phyloP scores from a whole-genome alignment of 2,329 filamentous ascomycete species.

The Cladobotryum protrusum region DNA sequence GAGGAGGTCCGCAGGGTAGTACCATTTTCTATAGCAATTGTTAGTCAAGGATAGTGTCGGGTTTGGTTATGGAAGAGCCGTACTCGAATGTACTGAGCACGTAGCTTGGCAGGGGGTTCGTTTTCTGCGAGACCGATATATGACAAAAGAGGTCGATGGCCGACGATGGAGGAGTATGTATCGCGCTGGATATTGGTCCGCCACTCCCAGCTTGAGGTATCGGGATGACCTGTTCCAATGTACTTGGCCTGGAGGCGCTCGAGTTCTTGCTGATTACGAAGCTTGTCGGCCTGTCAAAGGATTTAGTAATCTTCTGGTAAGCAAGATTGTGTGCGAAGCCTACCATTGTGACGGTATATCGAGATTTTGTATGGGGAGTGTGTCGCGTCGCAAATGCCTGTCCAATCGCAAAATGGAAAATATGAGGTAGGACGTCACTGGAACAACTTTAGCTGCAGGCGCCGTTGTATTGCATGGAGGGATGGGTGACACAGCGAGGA shows the following conservation, averaged over 20 bases:
- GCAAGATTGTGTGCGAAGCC: not conserved
- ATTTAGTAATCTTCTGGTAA: no score
- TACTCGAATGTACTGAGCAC: slow-evolving; percentile 72
- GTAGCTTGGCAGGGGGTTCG: slow-evolving; percentile 72
- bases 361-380: not conserved
- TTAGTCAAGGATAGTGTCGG: slow-evolving; percentile 5
- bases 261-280: slow-evolving; percentile 94
- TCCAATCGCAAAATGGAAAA: not conserved
- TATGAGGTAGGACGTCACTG: no score
- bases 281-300: slow-evolving; percentile 74
- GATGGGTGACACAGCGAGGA: no score
- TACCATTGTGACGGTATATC: slow-evolving; percentile 21
- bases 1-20: slow-evolving; percentile 54
- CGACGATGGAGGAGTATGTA: slow-evolving; percentile 81
- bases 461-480: no score
- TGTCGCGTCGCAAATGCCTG: not conserved
- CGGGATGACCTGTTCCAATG: slow-evolving; percentile 90
- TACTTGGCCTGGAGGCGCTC: slow-evolving; percentile 94
- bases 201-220: slow-evolving; percentile 98
- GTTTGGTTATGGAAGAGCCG: slow-evolving; percentile 15
- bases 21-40: slow-evolving; percentile 55
- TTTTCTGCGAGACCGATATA: slow-evolving; percentile 90
- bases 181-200: slow-evolving; percentile 92
- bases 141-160: slow-evolving; percentile 79
- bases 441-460: no score